Evolutionary conservation across 768 basidiomycete species (phyloP).

Genomic region (Daedaleopsis nitida): DNA sequence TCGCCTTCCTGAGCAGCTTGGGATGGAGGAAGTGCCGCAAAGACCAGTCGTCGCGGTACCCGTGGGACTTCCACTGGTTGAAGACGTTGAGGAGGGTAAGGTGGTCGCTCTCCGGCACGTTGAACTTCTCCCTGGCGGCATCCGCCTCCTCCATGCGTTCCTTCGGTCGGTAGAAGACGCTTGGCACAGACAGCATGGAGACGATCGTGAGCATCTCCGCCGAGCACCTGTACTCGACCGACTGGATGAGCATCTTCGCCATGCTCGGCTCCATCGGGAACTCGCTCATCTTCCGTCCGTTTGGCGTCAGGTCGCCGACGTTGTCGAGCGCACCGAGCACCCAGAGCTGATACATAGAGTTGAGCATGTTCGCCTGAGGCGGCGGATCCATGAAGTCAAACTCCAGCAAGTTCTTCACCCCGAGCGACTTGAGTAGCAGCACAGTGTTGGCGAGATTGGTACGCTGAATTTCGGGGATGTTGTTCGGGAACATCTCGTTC

Average conservation of each 20-base stretch:
- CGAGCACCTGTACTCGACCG: constrained; percentile 92
- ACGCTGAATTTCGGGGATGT: constrained; percentile 97
- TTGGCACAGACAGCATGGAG: constrained; percentile 97
- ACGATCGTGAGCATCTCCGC: constrained; percentile 98
- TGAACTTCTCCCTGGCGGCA: constrained; percentile 97
- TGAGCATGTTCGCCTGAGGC: constrained; percentile 96
- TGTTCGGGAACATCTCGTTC: constrained; percentile 94
- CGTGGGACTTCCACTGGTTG: constrained; percentile 96
- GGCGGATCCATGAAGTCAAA: constrained; percentile 99
- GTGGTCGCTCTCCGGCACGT: constrained; percentile 98
- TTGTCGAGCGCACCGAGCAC: constrained; percentile 97
- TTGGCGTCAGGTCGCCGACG: constrained; percentile 90
- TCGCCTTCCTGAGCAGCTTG: constrained; percentile 89
- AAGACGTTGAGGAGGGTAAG: constrained; percentile 94
- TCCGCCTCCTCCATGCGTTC: constrained; percentile 98
- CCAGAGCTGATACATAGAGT: constrained; percentile 99
- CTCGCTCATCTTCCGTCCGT: constrained; percentile 96
- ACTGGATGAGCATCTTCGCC: constrained; percentile 98
- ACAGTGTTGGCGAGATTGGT: constrained; percentile 99
- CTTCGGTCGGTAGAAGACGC: constrained; percentile 96
- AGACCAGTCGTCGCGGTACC: constrained; percentile 92
- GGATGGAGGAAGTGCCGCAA: constrained; percentile 96
- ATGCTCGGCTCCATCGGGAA: constrained; percentile 99
- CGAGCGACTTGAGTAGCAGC: constrained; percentile 89
- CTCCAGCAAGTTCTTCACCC: constrained; percentile 95